A percentile compares a stretch with the other conserved stretches of the same genome.
These are phyloP conservation scores for Geotrichum europaeum DNA, from an alignment of 1,139 yeast genomes.

Conservation along the genomic window DNA sequence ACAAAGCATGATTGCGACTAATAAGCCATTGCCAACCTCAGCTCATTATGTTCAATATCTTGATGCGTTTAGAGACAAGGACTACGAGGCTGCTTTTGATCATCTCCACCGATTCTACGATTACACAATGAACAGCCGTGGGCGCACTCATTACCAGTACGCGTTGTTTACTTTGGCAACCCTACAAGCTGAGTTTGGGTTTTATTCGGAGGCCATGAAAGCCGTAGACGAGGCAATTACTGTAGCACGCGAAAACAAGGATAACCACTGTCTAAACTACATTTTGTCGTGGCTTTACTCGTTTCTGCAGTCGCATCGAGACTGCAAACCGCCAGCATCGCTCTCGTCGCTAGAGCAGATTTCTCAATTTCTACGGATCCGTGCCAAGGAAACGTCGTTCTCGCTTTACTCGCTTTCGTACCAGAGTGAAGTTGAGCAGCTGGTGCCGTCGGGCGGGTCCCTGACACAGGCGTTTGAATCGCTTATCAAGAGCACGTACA, in stretches of 20 bases:
- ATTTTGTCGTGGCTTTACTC: slow-evolving; percentile 76
- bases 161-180: slow-evolving; percentile 76
- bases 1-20: slow-evolving; percentile 46
- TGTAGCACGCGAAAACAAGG: slow-evolving; percentile 83
- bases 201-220: slow-evolving; percentile 65
- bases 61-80: slow-evolving; percentile 53
- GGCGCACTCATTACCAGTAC: slow-evolving; percentile 67
- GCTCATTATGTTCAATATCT: slow-evolving; percentile 60
- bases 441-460: slow-evolving; percentile 47
- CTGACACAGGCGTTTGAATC: slow-evolving; percentile 47
- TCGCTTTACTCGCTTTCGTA: slow-evolving; percentile 51
- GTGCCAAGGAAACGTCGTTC: slow-evolving; percentile 49
- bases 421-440: slow-evolving; percentile 53
- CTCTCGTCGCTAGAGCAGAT: slow-evolving; percentile 49
- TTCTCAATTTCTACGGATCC: slow-evolving; percentile 54
- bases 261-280: slow-evolving; percentile 63
- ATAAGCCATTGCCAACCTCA: slow-evolving; percentile 53
- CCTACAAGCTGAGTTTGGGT: slow-evolving; percentile 69
- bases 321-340: slow-evolving; percentile 27
- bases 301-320: slow-evolving; percentile 63
- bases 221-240: slow-evolving; percentile 84
- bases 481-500: slow-evolving; percentile 47
- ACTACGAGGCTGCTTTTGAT: slow-evolving; percentile 69
- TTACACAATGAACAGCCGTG: slow-evolving; percentile 68
- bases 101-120: slow-evolving; percentile 78